Conservation (phyloP, 148 eudicot species). For the Cornus suecica region DNA sequence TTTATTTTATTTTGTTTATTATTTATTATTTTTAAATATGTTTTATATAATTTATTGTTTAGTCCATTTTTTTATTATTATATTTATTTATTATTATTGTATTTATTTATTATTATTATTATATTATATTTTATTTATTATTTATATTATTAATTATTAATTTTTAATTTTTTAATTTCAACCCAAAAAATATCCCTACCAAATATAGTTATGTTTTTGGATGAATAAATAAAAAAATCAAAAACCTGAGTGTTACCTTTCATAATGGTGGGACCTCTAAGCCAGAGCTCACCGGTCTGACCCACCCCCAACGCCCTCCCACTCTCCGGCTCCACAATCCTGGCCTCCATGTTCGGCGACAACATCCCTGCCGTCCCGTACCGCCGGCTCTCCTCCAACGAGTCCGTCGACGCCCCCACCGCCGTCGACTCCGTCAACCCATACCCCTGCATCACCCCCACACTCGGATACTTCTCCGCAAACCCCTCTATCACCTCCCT, state of each 20-base stretch:
- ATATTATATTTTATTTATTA: too few relatives aligned
- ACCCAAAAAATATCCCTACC: too few relatives aligned
- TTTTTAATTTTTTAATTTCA: too few relatives aligned
- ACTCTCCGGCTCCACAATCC: constrained; percentile 77
- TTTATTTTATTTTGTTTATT: too few relatives aligned
- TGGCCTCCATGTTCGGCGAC: constrained; percentile 78
- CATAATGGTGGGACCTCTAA: constrained; percentile 83
- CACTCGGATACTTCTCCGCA: constrained; percentile 55
- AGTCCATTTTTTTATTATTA: too few relatives aligned
- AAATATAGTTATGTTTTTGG: too few relatives aligned
- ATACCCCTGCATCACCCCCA: constrained; percentile 75
- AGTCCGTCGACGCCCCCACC: constrained; percentile 77
- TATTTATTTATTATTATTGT: too few relatives aligned
- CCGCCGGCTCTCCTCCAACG: constrained; percentile 71
- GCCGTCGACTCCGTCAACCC: constrained; percentile 88
- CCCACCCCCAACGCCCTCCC: constrained; percentile 54
- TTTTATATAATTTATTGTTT: too few relatives aligned
- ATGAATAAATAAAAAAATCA: too few relatives aligned
- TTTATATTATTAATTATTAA: too few relatives aligned
- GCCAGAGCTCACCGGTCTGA: constrained; percentile 93
- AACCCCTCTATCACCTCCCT: constrained; percentile 86
- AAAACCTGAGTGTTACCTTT: constrained; percentile 47
- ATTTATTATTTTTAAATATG: too few relatives aligned
- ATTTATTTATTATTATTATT: too few relatives aligned
- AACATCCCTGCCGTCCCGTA: constrained; percentile 90